Evolutionary conservation across 2,329 filamentous ascomycete genomes (phyloP).

Genomic region (Talaromyces sp.): DNA sequence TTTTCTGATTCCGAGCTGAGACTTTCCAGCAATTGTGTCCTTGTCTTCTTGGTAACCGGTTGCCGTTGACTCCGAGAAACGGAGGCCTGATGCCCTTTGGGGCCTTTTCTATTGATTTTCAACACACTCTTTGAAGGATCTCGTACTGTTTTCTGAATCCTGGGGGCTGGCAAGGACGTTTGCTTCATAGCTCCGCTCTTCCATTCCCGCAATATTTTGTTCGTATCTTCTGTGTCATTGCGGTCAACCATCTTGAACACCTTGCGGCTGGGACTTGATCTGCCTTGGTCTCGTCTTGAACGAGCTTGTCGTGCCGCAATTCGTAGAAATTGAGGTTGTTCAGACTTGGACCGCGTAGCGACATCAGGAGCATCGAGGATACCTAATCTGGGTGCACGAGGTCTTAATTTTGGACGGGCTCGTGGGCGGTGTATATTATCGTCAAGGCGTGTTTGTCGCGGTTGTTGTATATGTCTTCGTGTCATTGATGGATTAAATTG

Average conservation of each 20-base stretch:
- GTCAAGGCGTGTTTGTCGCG: slow-evolving; percentile 32
- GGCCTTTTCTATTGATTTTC: slow-evolving; percentile 15
- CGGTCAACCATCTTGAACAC: slow-evolving; percentile 48
- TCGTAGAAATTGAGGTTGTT: slow-evolving; percentile 50
- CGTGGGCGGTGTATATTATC: slow-evolving; percentile 23
- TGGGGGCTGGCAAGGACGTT: slow-evolving; percentile 16
- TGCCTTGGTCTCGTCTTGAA: slow-evolving; percentile 42
- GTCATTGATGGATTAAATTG: slow-evolving; percentile 1
- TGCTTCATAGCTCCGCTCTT: slow-evolving; percentile 39
- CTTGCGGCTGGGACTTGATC: slow-evolving; percentile 49
- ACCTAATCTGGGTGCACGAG: slow-evolving; percentile 32
- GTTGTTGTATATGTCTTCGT: slow-evolving; percentile 19
- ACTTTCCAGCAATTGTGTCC: neutral
- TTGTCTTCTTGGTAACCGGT: neutral
- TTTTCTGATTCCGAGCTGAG: slow-evolving; percentile 5
- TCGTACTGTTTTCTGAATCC: slow-evolving; percentile 14
- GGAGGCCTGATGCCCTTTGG: neutral
- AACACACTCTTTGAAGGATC: slow-evolving; percentile 19
- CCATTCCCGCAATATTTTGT: slow-evolving; percentile 47
- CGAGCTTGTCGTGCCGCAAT: slow-evolving; percentile 52
- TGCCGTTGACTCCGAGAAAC: neutral
- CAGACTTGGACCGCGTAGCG: slow-evolving; percentile 17
- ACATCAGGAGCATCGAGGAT: slow-evolving; percentile 48
- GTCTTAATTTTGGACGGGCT: slow-evolving; percentile 19
- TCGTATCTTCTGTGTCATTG: slow-evolving; percentile 52